Base-by-base conservation (phyloP, 352 stramenopile genomes). In the Plasmopara halstedii region DNA sequence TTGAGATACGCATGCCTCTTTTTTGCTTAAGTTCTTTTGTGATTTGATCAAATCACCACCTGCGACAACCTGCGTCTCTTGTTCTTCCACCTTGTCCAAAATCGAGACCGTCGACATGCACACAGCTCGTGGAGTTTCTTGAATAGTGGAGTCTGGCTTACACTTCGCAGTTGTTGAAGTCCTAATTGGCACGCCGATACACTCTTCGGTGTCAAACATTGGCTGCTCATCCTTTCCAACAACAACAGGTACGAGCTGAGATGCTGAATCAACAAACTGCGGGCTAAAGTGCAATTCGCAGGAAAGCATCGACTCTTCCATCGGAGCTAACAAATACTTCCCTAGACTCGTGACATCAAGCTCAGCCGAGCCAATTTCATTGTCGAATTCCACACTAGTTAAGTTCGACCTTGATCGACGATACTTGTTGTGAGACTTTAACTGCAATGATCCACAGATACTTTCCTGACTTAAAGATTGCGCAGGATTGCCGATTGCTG, bases 281-380 rank as follows among this genome's bases (percentile, higher is more conserved):
- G 73, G 73, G 47, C 73, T 85, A 44, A 72, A 83, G 33, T 83
- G 70, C 59, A 74, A 70, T 8, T 74, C 58, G 17, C 58, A 49
- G 31, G 51, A 50, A 38, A 42, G 26, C 19, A 50, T 7, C 14
- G 59, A 64, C 29, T 66, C 54, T 40, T 50, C 68, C 60, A 62
- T 67, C 38, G 58, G 50, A 22, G 15, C 26, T 26, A 77, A 63
- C 3, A 51, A 56, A 11, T 62, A 42, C 5, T 64, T 50, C 17
- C 27, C 41, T 25, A 45, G 50, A n/a, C 10, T 54, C 14, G 32
- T 33, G 19, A 8, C 32, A 18, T 42, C 40, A 22, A 39, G 15
- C 18, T 18, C 32, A 42, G 44, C 22, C 33, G 56, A 59, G 27
- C 46, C 39, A 13, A 55, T 35, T 9, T 58, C 50, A 27, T 39